Evolutionary conservation across 140 eudicot genomes (phyloP).

Genomic region (Cichorium intybus): DNA sequence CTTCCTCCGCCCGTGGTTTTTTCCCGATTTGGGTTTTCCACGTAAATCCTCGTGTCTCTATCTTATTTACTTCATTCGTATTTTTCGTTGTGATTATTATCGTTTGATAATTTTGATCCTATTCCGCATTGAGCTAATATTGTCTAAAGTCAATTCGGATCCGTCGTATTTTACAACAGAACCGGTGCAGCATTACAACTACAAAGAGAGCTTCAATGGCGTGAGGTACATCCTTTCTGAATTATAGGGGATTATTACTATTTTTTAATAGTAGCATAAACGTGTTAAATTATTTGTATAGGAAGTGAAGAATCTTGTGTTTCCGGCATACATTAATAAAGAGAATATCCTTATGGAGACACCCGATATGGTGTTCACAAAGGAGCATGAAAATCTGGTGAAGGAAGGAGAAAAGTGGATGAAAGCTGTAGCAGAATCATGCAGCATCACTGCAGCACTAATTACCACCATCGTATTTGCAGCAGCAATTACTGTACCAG

Average conservation of each 20-base stretch:
- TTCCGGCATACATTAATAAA: neutral
- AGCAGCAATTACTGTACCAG: neutral
- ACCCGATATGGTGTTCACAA: neutral
- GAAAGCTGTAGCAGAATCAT: neutral
- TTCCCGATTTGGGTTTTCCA: no score
- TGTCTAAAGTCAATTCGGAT: no score
- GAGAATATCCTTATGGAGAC: neutral
- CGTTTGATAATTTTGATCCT: no score
- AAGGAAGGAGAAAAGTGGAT: neutral
- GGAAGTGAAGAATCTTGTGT: neutral
- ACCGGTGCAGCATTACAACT: neutral
- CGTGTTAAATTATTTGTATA: neutral
- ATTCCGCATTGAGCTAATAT: no score
- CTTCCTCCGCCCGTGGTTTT: no score
- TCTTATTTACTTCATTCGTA: no score
- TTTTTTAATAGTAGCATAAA: neutral
- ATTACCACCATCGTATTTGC: neutral
- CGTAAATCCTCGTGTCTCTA: no score
- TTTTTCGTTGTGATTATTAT: no score
- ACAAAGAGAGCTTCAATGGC: constrained; percentile 5
- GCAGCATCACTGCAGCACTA: neutral
- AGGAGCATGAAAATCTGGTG: neutral
- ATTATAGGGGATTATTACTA: neutral
- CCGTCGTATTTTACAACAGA: no score
- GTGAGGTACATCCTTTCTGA: neutral